Base-by-base conservation (phyloP, 2,329 filamentous ascomycete genomes). In the Nigrospora oryzae region DNA sequence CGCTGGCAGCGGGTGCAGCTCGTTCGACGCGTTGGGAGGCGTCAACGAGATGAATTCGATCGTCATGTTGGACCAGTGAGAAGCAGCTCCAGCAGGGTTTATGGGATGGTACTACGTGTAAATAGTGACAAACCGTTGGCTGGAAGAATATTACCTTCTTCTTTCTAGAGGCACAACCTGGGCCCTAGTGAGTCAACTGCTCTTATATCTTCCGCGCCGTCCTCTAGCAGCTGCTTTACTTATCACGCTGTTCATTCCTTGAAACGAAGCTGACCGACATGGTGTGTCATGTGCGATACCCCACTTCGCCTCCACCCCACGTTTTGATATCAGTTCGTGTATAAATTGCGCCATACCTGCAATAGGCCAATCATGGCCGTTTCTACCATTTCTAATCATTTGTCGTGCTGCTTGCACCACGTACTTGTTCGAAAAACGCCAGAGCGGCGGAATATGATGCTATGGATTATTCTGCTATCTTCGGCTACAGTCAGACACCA, bases 21-120 rank as follows among this genome's bases (percentile, higher is more conserved):
- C 77, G 5, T 68, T 80, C 1, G 74, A 78, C 19, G 69, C 61
- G 53, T 78, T 81, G 38, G 75, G 71, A 47, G 75, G 78, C 2
- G 76, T 77, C 39, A 76, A 48, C 50, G 70, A 75, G 58, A 81
- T 81, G 57, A 81, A 81, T 59, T 81, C 77, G 51, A 66, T 61
- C 46, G 69, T 63, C 67, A 70, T 70, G 16, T 3, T 42, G 40
- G 33, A 17, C 39, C 11, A 32, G 6, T 23, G 23, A 12, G 14
- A 1, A 10, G 15, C n/a, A 28, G 39, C 23, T 40, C 11, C 5
- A 40, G 14, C 15, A 17, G 30, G 30, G 23, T 33, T 13, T 19
- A n/a, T 5, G 32, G 8, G 6, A 11, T 19, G 28, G 38, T 2
- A 16, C 23, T 7, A 3, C 10, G 2, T 33, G 28, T 16, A 28